Conservation (phyloP, 2,329 filamentous ascomycete species). For the Fusarium floridanum region DNA sequence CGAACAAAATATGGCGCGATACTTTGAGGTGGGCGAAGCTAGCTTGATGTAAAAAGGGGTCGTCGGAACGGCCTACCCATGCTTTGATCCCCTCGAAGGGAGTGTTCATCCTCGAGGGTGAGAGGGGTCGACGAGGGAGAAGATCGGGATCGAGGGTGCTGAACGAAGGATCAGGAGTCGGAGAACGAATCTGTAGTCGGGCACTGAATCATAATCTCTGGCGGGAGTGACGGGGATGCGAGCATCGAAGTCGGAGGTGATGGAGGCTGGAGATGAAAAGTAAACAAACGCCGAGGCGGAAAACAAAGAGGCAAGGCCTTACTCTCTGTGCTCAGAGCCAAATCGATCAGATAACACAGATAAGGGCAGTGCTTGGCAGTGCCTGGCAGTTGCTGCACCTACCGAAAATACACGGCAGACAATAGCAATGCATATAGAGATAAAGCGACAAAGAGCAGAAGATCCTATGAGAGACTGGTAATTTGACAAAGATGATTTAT, state of each 20-base stretch:
- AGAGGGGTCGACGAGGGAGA: neutral
- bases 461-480: neutral
- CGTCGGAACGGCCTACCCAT: too few species aligned
- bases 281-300: neutral
- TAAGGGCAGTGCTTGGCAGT: neutral
- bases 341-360: neutral
- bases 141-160: neutral
- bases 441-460: neutral
- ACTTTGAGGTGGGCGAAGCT: neutral
- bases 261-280: neutral
- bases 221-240: neutral
- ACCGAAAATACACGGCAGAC: neutral
- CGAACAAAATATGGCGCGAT: neutral
- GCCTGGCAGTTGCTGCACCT: neutral
- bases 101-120: neutral
- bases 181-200: neutral
- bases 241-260: neutral
- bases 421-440: neutral
- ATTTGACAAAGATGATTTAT: neutral
- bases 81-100: neutral
- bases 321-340: neutral
- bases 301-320: neutral
- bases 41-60: too few species aligned
- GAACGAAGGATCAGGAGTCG: too few species aligned
- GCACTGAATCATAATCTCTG: neutral